phyloP scores from a whole-genome alignment of 805 yeast genomes.

The Priceomyces medius region DNA sequence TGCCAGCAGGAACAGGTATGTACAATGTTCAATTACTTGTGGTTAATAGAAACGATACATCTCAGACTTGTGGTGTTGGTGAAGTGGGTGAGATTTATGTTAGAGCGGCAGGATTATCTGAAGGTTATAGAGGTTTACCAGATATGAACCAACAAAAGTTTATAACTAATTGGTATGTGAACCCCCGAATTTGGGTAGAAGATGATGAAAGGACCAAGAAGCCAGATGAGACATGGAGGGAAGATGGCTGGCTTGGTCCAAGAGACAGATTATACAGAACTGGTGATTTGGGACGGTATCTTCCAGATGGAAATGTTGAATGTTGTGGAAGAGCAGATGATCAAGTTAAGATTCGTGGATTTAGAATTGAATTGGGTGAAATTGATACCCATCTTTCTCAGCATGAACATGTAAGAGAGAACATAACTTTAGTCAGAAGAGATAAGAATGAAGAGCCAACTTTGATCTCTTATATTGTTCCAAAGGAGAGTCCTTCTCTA shows the following conservation, averaged over 20 bases:
- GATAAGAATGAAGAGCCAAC: constrained; percentile 92
- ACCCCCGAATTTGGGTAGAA: constrained; percentile 59
- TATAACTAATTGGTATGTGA: constrained; percentile 86
- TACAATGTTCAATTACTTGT: constrained; percentile 88
- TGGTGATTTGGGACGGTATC: constrained; percentile 94
- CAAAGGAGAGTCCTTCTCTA: constrained; percentile 51
- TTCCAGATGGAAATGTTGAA: constrained; percentile 97
- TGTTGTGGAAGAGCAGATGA: constrained; percentile 99
- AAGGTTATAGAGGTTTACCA: constrained; percentile 90
- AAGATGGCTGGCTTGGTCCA: constrained; percentile 82
- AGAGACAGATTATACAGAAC: constrained; percentile 95
- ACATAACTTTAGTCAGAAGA: constrained; percentile 85
- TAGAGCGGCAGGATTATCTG: constrained; percentile 97
- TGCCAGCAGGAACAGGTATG: constrained; percentile 99
- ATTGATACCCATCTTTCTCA: constrained; percentile 96
- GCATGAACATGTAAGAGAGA: constrained; percentile 89
- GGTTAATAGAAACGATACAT: constrained; percentile 84
- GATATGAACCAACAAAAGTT: constrained; percentile 87
- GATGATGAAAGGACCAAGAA: constrained; percentile 48
- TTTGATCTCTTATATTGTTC: constrained; percentile 87
- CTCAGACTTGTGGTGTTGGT: constrained; percentile 96
- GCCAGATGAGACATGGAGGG: constrained; percentile 62
- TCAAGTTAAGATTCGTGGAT: constrained; percentile 97
- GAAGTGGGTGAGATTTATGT: constrained; percentile 99
- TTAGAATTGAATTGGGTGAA: constrained; percentile 97